Percentiles rank a stretch among this genome's conserved stretches.
Conservation (phyloP, 2,329 filamentous ascomycete species). For the Chlorencoelia australis region DNA sequence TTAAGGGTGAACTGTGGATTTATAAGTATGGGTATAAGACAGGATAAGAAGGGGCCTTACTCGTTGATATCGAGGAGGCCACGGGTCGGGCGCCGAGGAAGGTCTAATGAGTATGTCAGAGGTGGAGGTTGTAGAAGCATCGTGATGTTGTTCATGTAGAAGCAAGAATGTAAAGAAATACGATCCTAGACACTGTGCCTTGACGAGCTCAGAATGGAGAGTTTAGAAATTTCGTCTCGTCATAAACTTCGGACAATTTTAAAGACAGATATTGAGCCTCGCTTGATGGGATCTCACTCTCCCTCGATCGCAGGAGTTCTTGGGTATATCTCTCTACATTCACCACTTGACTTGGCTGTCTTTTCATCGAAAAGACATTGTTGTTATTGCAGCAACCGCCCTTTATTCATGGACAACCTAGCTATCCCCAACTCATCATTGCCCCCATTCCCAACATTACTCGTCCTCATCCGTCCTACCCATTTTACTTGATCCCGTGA, state of each 20-base stretch:
- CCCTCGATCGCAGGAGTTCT: too few relatives aligned
- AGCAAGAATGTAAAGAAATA: not conserved
- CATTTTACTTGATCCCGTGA: too few relatives aligned
- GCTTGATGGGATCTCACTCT: too few relatives aligned
- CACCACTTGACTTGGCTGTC: too few relatives aligned
- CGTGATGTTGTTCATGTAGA: not conserved
- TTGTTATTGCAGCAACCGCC: not conserved
- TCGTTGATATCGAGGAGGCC: conserved; percentile 69
- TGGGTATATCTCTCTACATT: too few relatives aligned
- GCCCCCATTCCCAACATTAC: not conserved
- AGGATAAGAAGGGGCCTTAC: conserved; percentile 37
- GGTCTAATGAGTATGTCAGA: conserved; percentile 6
- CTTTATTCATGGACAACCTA: not conserved
- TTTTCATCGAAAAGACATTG: too few relatives aligned
- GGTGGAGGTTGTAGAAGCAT: conserved; percentile 5
- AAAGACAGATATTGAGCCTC: too few relatives aligned
- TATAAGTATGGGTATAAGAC: conserved; percentile 1
- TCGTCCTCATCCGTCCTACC: too few relatives aligned
- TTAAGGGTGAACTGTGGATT: conserved; percentile 10
- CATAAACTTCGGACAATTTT: conserved; percentile 1
- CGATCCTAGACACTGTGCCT: not conserved
- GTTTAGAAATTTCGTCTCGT: conserved; percentile 1
- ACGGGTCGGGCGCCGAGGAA: conserved; percentile 59
- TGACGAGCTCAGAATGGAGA: too few relatives aligned
- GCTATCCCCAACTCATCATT: not conserved